Percentiles rank a stretch among this genome's conserved stretches.
These are phyloP conservation scores for Cardiospermum halicacabum DNA, from an alignment of 345 rosid genomes.

Conservation along the genomic window DNA sequence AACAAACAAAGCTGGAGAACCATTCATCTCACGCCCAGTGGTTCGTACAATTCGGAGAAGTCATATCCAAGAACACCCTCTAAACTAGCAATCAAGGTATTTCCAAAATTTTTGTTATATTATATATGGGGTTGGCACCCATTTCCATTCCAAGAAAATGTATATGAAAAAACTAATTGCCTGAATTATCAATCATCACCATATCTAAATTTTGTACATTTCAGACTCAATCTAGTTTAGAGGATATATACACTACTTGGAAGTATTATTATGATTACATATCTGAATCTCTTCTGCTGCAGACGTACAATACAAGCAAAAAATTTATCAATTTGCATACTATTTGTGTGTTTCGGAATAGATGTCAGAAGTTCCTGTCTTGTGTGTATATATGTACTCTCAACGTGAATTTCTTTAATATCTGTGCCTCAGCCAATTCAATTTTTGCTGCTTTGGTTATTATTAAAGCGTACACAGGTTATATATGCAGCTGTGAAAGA, in stretches of 20 bases:
- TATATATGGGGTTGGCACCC: background rate
- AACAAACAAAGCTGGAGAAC: constrained; percentile 25
- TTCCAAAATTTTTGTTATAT: constrained; percentile 1
- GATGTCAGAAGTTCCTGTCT: background rate
- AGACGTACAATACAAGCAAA: background rate
- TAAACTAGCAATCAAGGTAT: constrained; percentile 6
- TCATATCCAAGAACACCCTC: constrained; percentile 59
- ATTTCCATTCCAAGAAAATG: background rate
- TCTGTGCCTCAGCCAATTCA: background rate
- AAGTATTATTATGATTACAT: background rate
- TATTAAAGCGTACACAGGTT: background rate
- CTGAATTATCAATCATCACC: background rate
- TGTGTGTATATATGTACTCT: background rate
- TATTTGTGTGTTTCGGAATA: background rate
- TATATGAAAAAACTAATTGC: background rate
- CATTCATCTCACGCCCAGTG: constrained; percentile 61
- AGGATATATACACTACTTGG: background rate
- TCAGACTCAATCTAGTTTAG: background rate
- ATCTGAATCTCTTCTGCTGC: background rate
- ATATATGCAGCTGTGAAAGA: background rate
- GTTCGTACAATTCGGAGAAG: constrained; percentile 66
- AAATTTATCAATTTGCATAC: background rate
- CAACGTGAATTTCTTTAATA: background rate
- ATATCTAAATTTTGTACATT: constrained; percentile 12
- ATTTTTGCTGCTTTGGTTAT: background rate